Evolutionary conservation across 1,284 basidiomycete genomes (phyloP).

Genomic region (Trichosporon inkin): DNA sequence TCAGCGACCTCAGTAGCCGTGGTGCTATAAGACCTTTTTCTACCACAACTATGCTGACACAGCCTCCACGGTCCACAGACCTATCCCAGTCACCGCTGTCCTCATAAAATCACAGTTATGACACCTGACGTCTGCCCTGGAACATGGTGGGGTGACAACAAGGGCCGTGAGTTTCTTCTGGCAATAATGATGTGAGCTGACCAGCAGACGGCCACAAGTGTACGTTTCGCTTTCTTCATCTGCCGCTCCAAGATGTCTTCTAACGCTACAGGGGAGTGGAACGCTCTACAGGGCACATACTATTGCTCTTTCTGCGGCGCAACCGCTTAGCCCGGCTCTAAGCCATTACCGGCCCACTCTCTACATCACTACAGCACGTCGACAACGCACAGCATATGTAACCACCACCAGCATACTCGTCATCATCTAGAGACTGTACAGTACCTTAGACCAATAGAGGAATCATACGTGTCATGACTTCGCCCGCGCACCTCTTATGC

Average conservation of each 20-base stretch:
- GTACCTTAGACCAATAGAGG: too few relatives aligned
- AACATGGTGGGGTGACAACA: constrained; percentile 2
- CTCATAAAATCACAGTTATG: neutral
- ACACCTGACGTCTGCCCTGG: neutral
- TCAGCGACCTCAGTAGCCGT: neutral
- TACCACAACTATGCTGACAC: neutral
- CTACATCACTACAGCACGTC: too few relatives aligned
- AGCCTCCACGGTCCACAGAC: neutral
- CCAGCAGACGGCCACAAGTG: neutral
- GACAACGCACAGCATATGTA: too few relatives aligned
- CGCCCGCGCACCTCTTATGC: too few relatives aligned
- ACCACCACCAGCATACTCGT: too few relatives aligned
- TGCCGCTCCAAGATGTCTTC: neutral
- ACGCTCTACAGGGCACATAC: neutral
- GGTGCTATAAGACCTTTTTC: neutral
- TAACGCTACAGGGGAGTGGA: neutral
- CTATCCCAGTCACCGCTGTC: neutral
- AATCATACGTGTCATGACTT: too few relatives aligned
- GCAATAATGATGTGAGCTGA: neutral
- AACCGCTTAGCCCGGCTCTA: neutral
- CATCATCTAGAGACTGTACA: too few relatives aligned
- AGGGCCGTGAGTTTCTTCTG: neutral
- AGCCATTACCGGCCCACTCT: too few relatives aligned
- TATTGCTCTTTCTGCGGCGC: constrained; percentile 4
- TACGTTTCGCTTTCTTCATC: neutral